Evolutionary conservation across 305 asterid genomes (phyloP).

Genomic region (Nicotiana rustica): DNA sequence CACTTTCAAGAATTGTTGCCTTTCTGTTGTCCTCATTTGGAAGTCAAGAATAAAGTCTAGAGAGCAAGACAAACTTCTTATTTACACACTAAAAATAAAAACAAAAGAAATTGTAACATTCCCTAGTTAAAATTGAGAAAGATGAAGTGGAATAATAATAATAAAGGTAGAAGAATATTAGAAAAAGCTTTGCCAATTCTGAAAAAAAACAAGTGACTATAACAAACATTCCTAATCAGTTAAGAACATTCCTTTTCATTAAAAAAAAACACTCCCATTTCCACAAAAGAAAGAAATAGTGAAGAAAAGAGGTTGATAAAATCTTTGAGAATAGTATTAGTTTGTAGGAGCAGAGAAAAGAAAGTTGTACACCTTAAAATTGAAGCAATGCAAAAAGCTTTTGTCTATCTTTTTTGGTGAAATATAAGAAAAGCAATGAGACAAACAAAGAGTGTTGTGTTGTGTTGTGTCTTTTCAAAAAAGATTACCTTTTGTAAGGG

Average conservation of each 20-base stretch:
- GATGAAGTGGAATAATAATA: no score
- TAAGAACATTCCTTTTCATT: no score
- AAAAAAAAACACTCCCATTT: no score
- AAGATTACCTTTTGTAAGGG: constrained; percentile 52
- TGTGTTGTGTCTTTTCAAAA: constrained; percentile 38
- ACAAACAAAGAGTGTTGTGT: neutral
- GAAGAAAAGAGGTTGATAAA: neutral
- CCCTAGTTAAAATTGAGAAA: no score
- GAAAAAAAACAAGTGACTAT: no score
- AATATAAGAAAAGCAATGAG: constrained; percentile 18
- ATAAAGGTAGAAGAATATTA: no score
- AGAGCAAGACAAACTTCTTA: constrained; percentile 36
- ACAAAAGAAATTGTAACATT: neutral
- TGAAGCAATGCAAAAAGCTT: constrained; percentile 33
- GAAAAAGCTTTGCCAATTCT: no score
- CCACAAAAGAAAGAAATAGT: no score
- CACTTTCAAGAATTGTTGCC: constrained; percentile 61
- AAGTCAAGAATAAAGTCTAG: constrained; percentile 48
- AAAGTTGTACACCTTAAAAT: constrained; percentile 6
- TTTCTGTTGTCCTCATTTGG: constrained; percentile 55
- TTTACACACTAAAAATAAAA: constrained; percentile 1
- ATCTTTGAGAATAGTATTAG: constrained; percentile 10
- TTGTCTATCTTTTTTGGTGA: constrained; percentile 40
- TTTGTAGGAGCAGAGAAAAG: constrained; percentile 27
- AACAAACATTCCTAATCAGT: no score